Conservation (phyloP, 1,284 basidiomycete species). For the Ustilago hordei region DNA sequence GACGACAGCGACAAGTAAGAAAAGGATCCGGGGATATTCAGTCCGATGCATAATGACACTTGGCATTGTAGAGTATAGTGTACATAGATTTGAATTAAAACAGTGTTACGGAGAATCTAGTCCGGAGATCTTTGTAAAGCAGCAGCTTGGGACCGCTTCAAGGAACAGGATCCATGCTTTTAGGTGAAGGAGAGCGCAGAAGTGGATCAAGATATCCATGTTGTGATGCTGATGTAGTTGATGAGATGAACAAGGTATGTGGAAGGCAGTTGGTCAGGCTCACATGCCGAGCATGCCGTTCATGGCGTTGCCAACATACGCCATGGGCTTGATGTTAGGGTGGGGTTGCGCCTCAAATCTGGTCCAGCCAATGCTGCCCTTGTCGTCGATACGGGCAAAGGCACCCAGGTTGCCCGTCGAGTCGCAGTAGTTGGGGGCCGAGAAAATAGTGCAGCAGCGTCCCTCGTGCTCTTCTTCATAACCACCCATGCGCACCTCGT, state of each 20-base stretch:
- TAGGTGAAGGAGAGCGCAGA: background rate
- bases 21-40: background rate
- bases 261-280: background rate
- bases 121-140: background rate
- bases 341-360: constrained; percentile 88
- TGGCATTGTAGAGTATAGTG: constrained; percentile 15
- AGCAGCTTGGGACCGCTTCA: background rate
- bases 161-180: constrained; percentile 8
- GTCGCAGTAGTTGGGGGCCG: constrained; percentile 69
- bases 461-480: constrained; percentile 91
- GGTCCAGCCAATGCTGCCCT: constrained; percentile 79
- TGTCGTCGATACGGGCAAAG: constrained; percentile 76
- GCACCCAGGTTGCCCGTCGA: constrained; percentile 72
- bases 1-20: constrained; percentile 14
- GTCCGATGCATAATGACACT: background rate
- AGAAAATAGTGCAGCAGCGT: constrained; percentile 82
- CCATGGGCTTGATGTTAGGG: constrained; percentile 92
- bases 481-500: constrained; percentile 91
- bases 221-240: background rate
- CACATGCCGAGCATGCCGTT: constrained; percentile 53
- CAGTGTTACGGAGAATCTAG: background rate
- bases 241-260: background rate
- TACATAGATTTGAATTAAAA: constrained; percentile 9
- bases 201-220: background rate
- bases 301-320: constrained; percentile 74